Evolutionary conservation across 208 protist species (phyloP).

Genomic region (Leishmania mexicana): DNA sequence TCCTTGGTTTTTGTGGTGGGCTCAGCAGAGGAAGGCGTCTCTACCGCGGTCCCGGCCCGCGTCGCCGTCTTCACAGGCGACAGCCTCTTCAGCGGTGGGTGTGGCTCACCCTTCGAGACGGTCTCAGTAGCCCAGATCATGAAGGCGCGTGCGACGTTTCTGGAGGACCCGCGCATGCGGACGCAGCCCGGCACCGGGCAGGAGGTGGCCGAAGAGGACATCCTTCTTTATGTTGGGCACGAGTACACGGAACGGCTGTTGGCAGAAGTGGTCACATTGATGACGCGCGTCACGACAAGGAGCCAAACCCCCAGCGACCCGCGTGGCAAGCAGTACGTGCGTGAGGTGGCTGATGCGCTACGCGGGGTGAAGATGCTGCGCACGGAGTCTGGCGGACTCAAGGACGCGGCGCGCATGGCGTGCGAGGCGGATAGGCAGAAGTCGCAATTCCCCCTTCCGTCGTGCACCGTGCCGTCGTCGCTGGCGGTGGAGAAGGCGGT

Average conservation of each 20-base stretch:
- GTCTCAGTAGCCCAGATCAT: conserved; percentile 46
- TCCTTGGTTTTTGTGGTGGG: conserved; percentile 77
- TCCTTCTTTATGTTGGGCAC: conserved; percentile 81
- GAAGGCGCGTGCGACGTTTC: conserved; percentile 47
- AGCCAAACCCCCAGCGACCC: background rate
- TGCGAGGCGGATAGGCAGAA: conserved; percentile 3
- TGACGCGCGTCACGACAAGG: conserved; percentile 24
- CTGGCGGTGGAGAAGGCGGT: conserved; percentile 57
- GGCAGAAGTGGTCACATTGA: conserved; percentile 42
- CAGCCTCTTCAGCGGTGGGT: conserved; percentile 93
- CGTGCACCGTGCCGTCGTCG: conserved; percentile 72
- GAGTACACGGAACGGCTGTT: conserved; percentile 78
- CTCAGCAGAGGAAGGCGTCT: conserved; percentile 44
- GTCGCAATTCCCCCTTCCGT: conserved; percentile 33
- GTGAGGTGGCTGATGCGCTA: conserved; percentile 25
- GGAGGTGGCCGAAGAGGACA: conserved; percentile 47
- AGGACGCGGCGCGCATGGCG: conserved; percentile 27
- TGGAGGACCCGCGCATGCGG: conserved; percentile 39
- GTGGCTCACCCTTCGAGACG: conserved; percentile 92
- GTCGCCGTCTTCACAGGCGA: conserved; percentile 93
- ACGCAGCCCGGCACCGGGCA: conserved; percentile 69
- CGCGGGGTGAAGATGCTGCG: conserved; percentile 42
- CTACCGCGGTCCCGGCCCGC: conserved; percentile 20
- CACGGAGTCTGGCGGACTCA: conserved; percentile 39
- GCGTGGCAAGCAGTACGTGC: conserved; percentile 25